Evolutionary conservation across 306 rosid species (phyloP).

Genomic region (Senna siamea): DNA sequence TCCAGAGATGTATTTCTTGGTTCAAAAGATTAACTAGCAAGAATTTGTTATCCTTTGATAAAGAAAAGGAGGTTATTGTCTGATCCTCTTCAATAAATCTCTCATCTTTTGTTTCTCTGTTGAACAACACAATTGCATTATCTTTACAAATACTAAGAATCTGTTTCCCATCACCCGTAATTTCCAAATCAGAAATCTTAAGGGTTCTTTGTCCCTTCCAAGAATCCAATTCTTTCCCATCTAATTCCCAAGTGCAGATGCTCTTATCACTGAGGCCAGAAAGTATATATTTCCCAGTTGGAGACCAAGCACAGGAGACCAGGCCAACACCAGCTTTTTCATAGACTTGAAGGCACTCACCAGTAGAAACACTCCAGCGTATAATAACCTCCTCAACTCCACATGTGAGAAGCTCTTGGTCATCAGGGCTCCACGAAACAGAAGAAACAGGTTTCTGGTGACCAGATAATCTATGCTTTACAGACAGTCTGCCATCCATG

Average conservation of each 20-base stretch:
- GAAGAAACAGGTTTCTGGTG: conserved; percentile 81
- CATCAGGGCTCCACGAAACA: conserved; percentile 94
- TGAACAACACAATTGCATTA: conserved; percentile 64
- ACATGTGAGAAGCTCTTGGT: conserved; percentile 86
- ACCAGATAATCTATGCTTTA: conserved; percentile 82
- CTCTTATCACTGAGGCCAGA: conserved; percentile 89
- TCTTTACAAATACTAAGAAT: conserved; percentile 79
- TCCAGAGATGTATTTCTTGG: conserved; percentile 99
- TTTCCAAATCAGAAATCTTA: conserved; percentile 89
- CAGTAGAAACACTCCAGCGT: conserved; percentile 92
- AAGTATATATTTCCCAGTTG: conserved; percentile 80
- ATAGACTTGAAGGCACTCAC: conserved; percentile 84
- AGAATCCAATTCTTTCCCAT: conserved; percentile 92
- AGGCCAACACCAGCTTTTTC: conserved; percentile 74
- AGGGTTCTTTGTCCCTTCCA: conserved; percentile 87
- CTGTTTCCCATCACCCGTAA: conserved; percentile 71
- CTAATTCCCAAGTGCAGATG: conserved; percentile 92
- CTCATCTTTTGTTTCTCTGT: conserved; percentile 80
- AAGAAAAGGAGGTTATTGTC: conserved; percentile 77
- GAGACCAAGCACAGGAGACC: conserved; percentile 92
- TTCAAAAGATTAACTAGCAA: conserved; percentile 82
- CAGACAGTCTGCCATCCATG: conserved; percentile 52
- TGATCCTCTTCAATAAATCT: conserved; percentile 79
- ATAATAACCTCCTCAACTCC: conserved; percentile 89
- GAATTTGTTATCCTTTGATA: conserved; percentile 79